Conservation (phyloP, 1,284 basidiomycete species). For the Hemileia vastatrix region DNA sequence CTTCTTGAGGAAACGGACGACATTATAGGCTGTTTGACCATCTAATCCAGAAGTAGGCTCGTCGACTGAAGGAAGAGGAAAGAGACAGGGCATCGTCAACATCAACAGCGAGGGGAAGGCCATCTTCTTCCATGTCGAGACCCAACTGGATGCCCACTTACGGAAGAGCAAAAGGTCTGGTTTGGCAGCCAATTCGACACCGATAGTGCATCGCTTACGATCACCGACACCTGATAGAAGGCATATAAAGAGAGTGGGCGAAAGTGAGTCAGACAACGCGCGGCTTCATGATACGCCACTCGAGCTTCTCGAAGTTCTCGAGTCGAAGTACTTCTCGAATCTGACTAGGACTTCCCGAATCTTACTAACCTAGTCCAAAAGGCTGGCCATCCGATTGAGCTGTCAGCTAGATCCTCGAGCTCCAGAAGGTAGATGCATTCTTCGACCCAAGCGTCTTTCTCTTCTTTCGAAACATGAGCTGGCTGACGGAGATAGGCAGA, state of each 20-base stretch:
- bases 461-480: constrained; percentile 54
- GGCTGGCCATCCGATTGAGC: constrained; percentile 53
- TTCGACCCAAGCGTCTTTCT: constrained; percentile 74
- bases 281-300: not conserved
- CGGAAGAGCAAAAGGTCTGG: constrained; percentile 39
- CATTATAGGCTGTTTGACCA: constrained; percentile 78
- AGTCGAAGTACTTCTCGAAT: constrained; percentile 41
- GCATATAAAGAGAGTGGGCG: constrained; percentile 48
- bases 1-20: constrained; percentile 64
- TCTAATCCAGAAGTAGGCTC: constrained; percentile 66
- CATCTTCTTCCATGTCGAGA: constrained; percentile 24
- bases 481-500: constrained; percentile 74
- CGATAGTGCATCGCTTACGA: constrained; percentile 69
- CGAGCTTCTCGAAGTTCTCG: constrained; percentile 48
- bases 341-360: too few relatives aligned
- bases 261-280: constrained; percentile 45
- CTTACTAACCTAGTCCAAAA: constrained; percentile 32
- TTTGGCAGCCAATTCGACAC: constrained; percentile 67
- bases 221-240: constrained; percentile 46
- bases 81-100: constrained; percentile 8
- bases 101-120: constrained; percentile 20
- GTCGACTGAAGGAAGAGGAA: constrained; percentile 23
- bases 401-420: constrained; percentile 60
- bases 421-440: constrained; percentile 69
- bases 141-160: constrained; percentile 22